Base-by-base conservation (phyloP, 2,329 filamentous ascomycete species). In the Mariannaea elegans region DNA sequence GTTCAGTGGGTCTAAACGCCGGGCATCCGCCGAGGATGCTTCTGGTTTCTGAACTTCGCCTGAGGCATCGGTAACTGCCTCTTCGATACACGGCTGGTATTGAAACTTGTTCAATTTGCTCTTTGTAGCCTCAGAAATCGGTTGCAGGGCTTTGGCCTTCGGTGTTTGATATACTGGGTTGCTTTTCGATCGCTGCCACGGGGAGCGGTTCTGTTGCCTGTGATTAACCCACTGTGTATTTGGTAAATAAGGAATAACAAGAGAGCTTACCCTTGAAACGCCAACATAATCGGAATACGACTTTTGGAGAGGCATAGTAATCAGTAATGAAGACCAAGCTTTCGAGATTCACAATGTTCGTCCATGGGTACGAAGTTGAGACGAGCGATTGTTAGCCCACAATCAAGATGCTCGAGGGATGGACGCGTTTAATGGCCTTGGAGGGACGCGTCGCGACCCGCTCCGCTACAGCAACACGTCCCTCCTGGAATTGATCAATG, bases 61-160 rank as follows among this genome's bases (percentile, higher is more conserved):
- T n/a, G 59, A 34, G n/a, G 60, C 55, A 5, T 67, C 65, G 21
- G 64, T 41, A 14, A 39, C 34, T 7, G 58, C 46, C 18, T 67
- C 68, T 13, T 68, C 64, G 23, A 66, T 56, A 12, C 59, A 50
- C 2, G 69, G 62, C 7, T 76, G 72, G 13, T 80, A 77, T 50
- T 80, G 77, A 63, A 87, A 89, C 56, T 85, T 84, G 69, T 82
- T 84, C 29, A 90, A 78, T 68, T 89, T 90, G 63, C 78, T 84
- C 70, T 85, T 89, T 10, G 87, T 87, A 8, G 78, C 79, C 29
- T 84, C 80, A 36, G 87, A 89, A 12, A 87, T 78, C 16, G 82
- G 81, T 29, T 80, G 77, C 7, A 82, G 72, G 36, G 80, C 72
- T 34, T 74, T 77, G 10, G 76, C 51, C 31, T 69, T 75, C 34